These are phyloP conservation scores for Teratosphaeria pseudoeucalypti DNA, from an alignment of 2,329 filamentous ascomycete species.

Conservation along the genomic window DNA sequence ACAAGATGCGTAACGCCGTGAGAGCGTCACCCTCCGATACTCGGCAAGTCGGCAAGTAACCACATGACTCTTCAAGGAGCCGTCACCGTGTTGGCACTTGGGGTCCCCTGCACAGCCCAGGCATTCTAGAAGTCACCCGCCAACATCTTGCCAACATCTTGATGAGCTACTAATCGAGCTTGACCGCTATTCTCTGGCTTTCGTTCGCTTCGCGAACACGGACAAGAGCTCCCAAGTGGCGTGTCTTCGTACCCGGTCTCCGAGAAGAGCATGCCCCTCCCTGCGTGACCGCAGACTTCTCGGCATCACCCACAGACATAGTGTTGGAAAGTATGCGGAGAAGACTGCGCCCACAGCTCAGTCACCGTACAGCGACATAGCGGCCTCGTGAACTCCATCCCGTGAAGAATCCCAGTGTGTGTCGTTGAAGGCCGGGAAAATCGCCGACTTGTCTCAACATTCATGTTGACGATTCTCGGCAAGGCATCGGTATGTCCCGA, in stretches of 20 bases:
- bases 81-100: not conserved
- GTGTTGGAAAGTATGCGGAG: not conserved
- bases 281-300: not conserved
- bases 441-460: not conserved
- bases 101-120: not conserved
- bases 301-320: not conserved
- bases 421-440: not conserved
- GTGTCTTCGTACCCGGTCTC: too few relatives aligned
- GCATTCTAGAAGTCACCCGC: not conserved
- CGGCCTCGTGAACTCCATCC: not conserved
- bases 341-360: not conserved
- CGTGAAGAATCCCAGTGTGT: not conserved
- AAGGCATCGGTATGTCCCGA: not conserved
- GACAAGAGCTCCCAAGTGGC: too few relatives aligned
- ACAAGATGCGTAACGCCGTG: too few relatives aligned
- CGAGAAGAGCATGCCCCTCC: not conserved
- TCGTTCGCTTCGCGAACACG: not conserved
- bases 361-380: not conserved
- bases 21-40: too few relatives aligned
- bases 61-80: too few relatives aligned
- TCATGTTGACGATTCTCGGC: not conserved
- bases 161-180: not conserved
- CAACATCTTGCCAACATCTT: not conserved
- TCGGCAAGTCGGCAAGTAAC: too few relatives aligned
- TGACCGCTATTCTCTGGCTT: not conserved